These are phyloP conservation scores for Tuber borchii DNA, from an alignment of 495 filamentous ascomycete species.

Conservation along the genomic window DNA sequence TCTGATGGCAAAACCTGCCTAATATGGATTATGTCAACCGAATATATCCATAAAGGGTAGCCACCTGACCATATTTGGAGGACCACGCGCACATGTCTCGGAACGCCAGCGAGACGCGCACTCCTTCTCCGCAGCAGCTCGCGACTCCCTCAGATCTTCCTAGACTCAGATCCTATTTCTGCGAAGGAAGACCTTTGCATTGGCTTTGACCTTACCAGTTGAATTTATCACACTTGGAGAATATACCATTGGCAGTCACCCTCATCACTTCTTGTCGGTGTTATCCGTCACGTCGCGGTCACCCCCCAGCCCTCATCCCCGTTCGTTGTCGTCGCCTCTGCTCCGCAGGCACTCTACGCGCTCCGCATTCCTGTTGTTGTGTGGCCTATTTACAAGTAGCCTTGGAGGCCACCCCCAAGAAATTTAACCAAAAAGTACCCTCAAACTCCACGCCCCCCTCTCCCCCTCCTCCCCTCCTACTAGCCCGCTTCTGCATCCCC, in stretches of 20 bases:
- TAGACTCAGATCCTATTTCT: conserved; percentile 34
- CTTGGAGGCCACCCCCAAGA: neutral
- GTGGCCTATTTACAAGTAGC: neutral
- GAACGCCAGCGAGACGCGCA: conserved; percentile 37
- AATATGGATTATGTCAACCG: neutral
- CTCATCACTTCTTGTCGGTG: conserved; percentile 6
- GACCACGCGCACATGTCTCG: conserved; percentile 40
- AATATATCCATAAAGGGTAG: neutral
- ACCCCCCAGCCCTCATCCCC: neutral
- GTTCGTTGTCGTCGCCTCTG: conserved; percentile 25
- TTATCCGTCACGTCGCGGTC: conserved; percentile 11
- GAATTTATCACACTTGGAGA: neutral
- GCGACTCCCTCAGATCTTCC: conserved; percentile 37
- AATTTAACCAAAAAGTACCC: conserved; percentile 46
- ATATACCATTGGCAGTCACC: conserved; percentile 32
- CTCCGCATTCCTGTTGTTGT: conserved; percentile 44
- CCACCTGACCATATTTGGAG: conserved; percentile 24
- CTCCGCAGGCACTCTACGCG: conserved; percentile 36
- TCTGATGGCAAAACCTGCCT: neutral
- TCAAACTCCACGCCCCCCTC: conserved; percentile 46
- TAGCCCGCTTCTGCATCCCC: conserved; percentile 11
- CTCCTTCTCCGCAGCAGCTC: conserved; percentile 35
- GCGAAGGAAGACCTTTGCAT: neutral
- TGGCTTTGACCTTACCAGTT: neutral
- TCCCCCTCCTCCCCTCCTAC: conserved; percentile 34